Percentiles rank a stretch among this genome's conserved stretches.
Evolutionary conservation across 495 filamentous ascomycete species (phyloP).

Genomic region (Hypoxylon rickii): DNA sequence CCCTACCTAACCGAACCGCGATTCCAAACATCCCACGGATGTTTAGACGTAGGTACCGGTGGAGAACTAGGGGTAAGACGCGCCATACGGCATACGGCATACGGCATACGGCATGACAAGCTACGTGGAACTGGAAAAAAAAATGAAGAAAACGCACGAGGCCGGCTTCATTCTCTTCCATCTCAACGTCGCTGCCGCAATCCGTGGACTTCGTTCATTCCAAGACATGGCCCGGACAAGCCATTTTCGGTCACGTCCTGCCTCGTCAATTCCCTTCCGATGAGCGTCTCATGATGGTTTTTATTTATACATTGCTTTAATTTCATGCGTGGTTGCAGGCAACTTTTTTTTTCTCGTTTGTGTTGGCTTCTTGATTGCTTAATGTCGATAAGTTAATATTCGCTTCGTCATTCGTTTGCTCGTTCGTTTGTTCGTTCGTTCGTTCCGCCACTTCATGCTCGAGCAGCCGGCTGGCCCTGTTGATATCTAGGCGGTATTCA

Average conservation of each 20-base stretch:
- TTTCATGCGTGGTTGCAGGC: constrained; percentile 22
- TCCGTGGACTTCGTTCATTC: constrained; percentile 31
- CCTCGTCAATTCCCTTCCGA: constrained; percentile 26
- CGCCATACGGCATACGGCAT: too few relatives aligned
- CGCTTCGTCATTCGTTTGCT: constrained; percentile 7
- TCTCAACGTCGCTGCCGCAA: constrained; percentile 8
- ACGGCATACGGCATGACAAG: too few relatives aligned
- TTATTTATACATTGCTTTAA: constrained; percentile 7
- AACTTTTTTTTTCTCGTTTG: constrained; percentile 1
- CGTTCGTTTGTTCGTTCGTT: too few relatives aligned
- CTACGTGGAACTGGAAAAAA: neutral
- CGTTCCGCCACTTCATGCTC: neutral
- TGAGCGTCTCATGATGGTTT: constrained; percentile 11
- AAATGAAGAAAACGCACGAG: constrained; percentile 10
- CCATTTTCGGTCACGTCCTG: constrained; percentile 26
- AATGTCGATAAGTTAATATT: too few relatives aligned
- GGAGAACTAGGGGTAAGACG: constrained; percentile 7
- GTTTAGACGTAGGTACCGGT: constrained; percentile 6
- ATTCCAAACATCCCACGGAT: constrained; percentile 11
- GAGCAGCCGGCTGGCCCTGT: constrained; percentile 25
- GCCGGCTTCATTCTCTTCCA: constrained; percentile 16
- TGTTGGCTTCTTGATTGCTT: neutral
- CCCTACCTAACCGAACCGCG: constrained; percentile 1
- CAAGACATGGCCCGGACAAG: constrained; percentile 31
- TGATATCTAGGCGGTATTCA: constrained; percentile 6